A percentile compares a stretch with the other conserved stretches of the same genome.
These are phyloP conservation scores for Syzygium syzygioides DNA, from an alignment of 441 rosid genomes.

Conservation along the genomic window DNA sequence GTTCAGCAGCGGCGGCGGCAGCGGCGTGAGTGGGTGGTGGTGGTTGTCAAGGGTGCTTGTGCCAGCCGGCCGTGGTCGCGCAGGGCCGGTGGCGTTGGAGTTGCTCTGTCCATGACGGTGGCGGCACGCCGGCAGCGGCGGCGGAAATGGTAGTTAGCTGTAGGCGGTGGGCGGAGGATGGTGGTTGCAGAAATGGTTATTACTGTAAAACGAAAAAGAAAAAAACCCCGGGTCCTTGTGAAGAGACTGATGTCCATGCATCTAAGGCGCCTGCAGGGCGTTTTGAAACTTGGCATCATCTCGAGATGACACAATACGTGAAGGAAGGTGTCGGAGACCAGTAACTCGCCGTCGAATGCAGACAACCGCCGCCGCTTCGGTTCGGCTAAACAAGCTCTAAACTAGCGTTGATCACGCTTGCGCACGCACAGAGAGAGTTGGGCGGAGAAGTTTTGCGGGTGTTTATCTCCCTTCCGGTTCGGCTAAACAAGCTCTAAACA, in stretches of 20 bases:
- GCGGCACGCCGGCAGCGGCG: too few relatives aligned
- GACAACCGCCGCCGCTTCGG: neutral
- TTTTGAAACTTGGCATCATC: neutral
- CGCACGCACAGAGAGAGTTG: too few relatives aligned
- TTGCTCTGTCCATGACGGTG: neutral
- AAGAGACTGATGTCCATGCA: neutral
- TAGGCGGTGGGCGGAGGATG: neutral
- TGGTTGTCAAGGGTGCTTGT: neutral
- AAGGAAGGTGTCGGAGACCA: neutral
- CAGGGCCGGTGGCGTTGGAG: neutral
- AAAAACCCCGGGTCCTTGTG: neutral
- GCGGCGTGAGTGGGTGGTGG: neutral
- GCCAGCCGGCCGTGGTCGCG: neutral
- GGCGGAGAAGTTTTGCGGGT: too few relatives aligned
- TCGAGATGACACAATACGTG: neutral
- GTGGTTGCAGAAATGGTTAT: neutral
- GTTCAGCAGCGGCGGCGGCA: neutral
- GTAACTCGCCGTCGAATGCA: neutral
- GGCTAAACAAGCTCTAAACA: neutral
- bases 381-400: neutral
- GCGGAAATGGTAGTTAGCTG: neutral
- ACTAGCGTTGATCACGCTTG: too few relatives aligned
- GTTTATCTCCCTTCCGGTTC: neutral
- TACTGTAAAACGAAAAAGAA: neutral
- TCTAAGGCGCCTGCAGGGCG: neutral